Percentiles rank a stretch among this genome's conserved stretches.
Conservation (phyloP, 169 alveolate genomes). For the Plasmodium gonderi region DNA sequence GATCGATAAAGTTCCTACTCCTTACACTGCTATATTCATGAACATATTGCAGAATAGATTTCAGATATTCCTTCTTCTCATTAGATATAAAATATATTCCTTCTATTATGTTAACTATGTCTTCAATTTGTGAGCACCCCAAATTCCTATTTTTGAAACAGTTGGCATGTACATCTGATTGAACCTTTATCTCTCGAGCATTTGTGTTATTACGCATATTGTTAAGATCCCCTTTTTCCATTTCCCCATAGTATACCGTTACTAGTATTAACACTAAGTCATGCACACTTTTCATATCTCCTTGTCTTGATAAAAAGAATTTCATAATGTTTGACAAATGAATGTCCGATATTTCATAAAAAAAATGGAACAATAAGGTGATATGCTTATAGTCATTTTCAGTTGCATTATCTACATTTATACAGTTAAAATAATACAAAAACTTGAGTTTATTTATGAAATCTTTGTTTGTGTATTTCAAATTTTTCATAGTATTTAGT, state of each 20-base stretch:
- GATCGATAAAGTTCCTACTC: neutral
- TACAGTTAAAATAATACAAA: constrained; percentile 57
- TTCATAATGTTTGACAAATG: constrained; percentile 28
- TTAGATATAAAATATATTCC: neutral
- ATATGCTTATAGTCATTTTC: constrained; percentile 41
- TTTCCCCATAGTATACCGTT: constrained; percentile 17
- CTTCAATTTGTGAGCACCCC: neutral
- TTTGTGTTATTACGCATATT: neutral
- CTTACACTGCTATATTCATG: neutral
- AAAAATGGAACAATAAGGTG: constrained; percentile 23
- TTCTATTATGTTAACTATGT: constrained; percentile 32
- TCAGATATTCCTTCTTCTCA: constrained; percentile 9
- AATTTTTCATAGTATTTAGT: constrained; percentile 6
- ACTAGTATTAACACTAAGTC: constrained; percentile 11
- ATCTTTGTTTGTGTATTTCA: neutral
- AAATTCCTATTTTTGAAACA: neutral
- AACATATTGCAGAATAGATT: constrained; percentile 1
- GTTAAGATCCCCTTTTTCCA: neutral
- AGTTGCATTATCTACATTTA: constrained; percentile 18
- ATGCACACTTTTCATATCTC: constrained; percentile 23
- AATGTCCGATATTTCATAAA: constrained; percentile 9
- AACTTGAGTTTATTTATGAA: constrained; percentile 39
- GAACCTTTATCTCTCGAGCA: neutral
- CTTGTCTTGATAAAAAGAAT: constrained; percentile 1
- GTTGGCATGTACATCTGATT: neutral